Conservation (phyloP, 2,329 filamentous ascomycete species). For the Botrytis deweyae region DNA sequence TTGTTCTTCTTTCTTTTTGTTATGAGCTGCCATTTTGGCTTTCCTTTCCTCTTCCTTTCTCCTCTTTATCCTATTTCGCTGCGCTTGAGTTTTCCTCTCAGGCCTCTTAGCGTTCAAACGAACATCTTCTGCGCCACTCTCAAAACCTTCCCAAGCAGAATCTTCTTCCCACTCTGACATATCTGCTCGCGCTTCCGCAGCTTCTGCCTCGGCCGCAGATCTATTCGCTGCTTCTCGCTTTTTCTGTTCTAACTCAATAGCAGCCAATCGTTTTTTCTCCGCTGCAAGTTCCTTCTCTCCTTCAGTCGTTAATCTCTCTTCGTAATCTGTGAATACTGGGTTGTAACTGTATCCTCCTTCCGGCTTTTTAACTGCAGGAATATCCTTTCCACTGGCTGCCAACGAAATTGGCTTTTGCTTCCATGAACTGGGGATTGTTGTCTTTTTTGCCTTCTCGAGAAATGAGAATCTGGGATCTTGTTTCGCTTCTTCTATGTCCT, state of each 20-base stretch:
- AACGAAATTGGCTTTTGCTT: conserved; percentile 77
- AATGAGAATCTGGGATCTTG: conserved; percentile 61
- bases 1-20: conserved; percentile 72
- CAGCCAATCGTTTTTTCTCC: conserved; percentile 71
- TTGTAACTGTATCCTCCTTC: conserved; percentile 89
- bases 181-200: conserved; percentile 65
- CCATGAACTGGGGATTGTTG: conserved; percentile 72
- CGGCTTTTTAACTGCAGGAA: conserved; percentile 78
- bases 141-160: conserved; percentile 85
- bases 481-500: conserved; percentile 44
- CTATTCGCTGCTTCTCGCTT: conserved; percentile 65
- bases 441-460: conserved; percentile 62
- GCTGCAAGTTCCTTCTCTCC: conserved; percentile 76
- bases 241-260: conserved; percentile 64
- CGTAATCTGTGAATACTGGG: conserved; percentile 82
- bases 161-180: conserved; percentile 78
- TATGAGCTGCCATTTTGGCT: conserved; percentile 71
- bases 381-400: conserved; percentile 73
- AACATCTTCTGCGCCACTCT: conserved; percentile 75
- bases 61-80: conserved; percentile 84
- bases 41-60: conserved; percentile 83
- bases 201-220: conserved; percentile 73
- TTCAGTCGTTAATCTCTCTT: conserved; percentile 70
- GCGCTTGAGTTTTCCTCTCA: conserved; percentile 78
- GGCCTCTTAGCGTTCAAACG: conserved; percentile 68